phyloP scores from a whole-genome alignment of 352 stramenopile species.

The Pythium apleroticum region DNA sequence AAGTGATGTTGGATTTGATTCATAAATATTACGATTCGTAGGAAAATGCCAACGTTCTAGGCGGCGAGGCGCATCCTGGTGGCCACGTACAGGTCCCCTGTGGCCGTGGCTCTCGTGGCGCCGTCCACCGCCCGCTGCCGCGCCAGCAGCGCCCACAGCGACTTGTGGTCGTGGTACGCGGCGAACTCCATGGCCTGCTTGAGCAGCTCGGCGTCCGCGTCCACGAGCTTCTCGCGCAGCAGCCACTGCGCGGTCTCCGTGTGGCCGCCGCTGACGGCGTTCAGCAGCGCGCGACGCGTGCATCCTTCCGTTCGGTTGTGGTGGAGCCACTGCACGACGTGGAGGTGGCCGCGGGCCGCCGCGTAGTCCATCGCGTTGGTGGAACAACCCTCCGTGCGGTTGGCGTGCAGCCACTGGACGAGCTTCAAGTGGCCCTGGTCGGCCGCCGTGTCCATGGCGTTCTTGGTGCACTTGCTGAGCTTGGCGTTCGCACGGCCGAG shows the following conservation, averaged over 20 bases:
- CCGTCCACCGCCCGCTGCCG: not conserved
- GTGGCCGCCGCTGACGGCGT: conserved; percentile 8
- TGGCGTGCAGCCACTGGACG: conserved; percentile 20
- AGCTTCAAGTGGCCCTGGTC: conserved; percentile 14
- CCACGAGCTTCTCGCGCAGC: not conserved
- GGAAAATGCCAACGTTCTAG: too few relatives aligned
- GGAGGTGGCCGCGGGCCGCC: conserved; percentile 9
- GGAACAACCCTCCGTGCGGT: conserved; percentile 10
- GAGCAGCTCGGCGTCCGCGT: not conserved
- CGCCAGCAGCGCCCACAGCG: conserved; percentile 8
- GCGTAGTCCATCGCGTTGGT: conserved; percentile 21
- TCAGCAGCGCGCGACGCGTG: conserved; percentile 10
- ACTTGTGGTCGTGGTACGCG: conserved; percentile 9
- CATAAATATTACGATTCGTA: too few relatives aligned
- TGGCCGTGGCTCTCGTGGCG: not conserved
- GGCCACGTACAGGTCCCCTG: not conserved
- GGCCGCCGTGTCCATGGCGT: conserved; percentile 18
- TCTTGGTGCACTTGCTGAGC: conserved; percentile 4
- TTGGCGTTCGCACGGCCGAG: not conserved
- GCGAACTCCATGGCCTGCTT: conserved; percentile 14
- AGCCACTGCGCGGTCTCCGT: conserved; percentile 5
- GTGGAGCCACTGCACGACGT: conserved; percentile 16
- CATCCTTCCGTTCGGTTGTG: conserved; percentile 7
- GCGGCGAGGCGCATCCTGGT: not conserved
- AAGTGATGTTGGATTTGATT: too few relatives aligned